These are phyloP conservation scores for Daldinia concentrica DNA, from an alignment of 495 filamentous ascomycete species.

Conservation along the genomic window DNA sequence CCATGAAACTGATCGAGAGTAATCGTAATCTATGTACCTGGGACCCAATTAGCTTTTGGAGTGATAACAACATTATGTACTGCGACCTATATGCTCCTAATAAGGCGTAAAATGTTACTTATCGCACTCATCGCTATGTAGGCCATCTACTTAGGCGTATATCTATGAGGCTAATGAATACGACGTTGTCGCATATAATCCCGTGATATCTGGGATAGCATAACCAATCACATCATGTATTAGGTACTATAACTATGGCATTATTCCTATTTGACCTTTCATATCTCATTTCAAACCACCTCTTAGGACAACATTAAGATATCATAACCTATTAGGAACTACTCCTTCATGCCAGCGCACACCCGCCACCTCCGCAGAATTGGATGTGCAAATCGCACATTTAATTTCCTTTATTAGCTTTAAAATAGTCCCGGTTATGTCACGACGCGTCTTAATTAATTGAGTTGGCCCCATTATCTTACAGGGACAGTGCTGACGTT, in stretches of 20 bases:
- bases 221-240: not conserved
- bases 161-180: not conserved
- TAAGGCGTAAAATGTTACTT: not conserved
- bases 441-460: slow-evolving; percentile 1
- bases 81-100: not conserved
- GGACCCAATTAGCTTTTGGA: too few species aligned
- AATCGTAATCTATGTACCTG: too few species aligned
- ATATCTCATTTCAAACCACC: not conserved
- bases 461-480: not conserved
- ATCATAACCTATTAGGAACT: not conserved
- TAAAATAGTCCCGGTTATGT: not conserved
- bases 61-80: too few species aligned
- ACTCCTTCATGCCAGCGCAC: not conserved
- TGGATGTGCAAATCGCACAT: not conserved
- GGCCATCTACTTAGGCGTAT: not conserved
- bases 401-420: not conserved
- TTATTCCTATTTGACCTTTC: not conserved
- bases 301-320: not conserved
- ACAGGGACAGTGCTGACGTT: not conserved
- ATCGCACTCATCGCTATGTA: not conserved
- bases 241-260: not conserved
- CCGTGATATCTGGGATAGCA: too few species aligned
- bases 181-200: not conserved
- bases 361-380: not conserved
- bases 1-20: too few species aligned